Conservation (phyloP, 306 rosid genomes). For the Styphnolobium japonicum region DNA sequence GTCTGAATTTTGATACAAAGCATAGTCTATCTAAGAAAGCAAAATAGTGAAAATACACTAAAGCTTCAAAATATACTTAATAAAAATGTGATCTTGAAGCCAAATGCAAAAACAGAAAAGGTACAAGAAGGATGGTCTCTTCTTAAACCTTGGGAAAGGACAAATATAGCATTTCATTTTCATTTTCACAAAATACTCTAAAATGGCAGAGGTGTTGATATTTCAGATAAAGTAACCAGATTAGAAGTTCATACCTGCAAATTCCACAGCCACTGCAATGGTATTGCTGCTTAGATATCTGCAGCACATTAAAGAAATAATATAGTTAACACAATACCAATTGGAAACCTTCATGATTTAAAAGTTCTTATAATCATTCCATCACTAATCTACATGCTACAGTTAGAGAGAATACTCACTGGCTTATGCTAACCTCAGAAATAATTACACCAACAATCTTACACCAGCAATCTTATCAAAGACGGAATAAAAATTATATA, state of each 20-base stretch:
- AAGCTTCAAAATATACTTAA: neutral
- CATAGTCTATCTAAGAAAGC: neutral
- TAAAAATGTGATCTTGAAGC: neutral
- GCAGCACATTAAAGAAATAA: slow-evolving; percentile 16
- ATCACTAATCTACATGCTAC: neutral
- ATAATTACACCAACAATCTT: neutral
- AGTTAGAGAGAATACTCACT: neutral
- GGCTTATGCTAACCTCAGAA: neutral
- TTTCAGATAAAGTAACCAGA: neutral
- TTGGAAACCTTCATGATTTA: neutral
- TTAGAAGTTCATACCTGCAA: slow-evolving; percentile 62
- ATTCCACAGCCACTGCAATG: slow-evolving; percentile 89
- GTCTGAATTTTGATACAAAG: neutral
- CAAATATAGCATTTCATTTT: neutral
- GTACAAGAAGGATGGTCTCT: neutral
- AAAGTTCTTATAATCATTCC: neutral
- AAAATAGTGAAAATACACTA: neutral
- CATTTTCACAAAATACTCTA: neutral
- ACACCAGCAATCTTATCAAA: neutral
- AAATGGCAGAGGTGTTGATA: neutral
- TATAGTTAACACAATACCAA: neutral
- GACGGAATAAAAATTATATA: neutral
- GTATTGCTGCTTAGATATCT: slow-evolving; percentile 77
- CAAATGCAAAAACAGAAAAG: neutral
- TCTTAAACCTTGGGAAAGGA: neutral